Conservation (phyloP, 202 grass and related monocot species). For the Dendrocalamus latiflorus region DNA sequence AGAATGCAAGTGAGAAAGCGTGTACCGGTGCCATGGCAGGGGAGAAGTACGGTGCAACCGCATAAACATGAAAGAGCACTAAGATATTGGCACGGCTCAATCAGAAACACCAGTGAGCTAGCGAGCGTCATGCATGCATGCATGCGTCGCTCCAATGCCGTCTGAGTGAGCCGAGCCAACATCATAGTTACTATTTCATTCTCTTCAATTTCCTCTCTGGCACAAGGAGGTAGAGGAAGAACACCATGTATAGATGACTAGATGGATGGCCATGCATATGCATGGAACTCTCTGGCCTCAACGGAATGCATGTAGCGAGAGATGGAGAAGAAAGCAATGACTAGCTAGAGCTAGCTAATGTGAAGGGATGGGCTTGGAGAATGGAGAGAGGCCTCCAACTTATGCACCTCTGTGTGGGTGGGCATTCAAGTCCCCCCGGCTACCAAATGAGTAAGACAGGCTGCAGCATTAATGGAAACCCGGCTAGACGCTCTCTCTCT, state of each 20-base stretch:
- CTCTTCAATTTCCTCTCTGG: not conserved
- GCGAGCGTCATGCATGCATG: not conserved
- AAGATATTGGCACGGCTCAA: slow-evolving; percentile 99
- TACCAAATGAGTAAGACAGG: slow-evolving; percentile 86
- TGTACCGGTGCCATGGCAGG: not conserved
- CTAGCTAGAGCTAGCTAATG: not conserved
- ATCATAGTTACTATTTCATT: slow-evolving; percentile 87
- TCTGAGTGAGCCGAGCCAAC: slow-evolving; percentile 99
- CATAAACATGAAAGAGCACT: slow-evolving; percentile 54
- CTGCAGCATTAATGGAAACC: slow-evolving; percentile 88
- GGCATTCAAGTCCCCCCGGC: slow-evolving; percentile 78
- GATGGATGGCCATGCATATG: not conserved
- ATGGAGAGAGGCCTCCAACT: slow-evolving; percentile 21
- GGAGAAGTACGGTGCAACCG: not conserved
- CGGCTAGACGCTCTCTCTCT: slow-evolving; percentile 24
- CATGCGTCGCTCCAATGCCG: not conserved
- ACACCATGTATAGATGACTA: not conserved
- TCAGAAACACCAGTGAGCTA: slow-evolving; percentile 38
- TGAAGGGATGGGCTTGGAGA: not conserved
- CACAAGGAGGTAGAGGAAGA: not conserved
- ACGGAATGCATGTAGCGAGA: not conserved
- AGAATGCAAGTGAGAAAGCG: not conserved
- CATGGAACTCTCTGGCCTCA: not conserved
- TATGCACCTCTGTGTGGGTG: slow-evolving; percentile 49
- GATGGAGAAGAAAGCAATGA: not conserved